A percentile compares a stretch with the other conserved stretches of the same genome.
phyloP scores from a whole-genome alignment of 495 filamentous ascomycete genomes.

The Talaromyces wortmannii region DNA sequence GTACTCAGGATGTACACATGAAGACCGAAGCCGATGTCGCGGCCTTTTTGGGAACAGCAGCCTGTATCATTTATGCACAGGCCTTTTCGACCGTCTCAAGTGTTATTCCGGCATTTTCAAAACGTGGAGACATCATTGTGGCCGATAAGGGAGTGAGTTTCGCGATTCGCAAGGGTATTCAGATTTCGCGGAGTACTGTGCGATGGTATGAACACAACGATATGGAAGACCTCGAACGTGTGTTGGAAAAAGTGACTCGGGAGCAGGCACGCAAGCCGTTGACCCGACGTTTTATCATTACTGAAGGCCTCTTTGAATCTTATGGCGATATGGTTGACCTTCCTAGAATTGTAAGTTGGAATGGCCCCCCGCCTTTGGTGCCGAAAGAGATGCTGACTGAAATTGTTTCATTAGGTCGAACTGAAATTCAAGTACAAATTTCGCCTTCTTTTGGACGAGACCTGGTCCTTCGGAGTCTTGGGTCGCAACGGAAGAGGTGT shows the following conservation, averaged over 20 bases:
- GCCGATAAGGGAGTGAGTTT: slow-evolving; percentile 94
- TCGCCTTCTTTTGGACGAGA: slow-evolving; percentile 94
- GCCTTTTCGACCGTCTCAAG: slow-evolving; percentile 90
- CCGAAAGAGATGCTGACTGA: too few species aligned
- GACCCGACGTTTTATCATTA: slow-evolving; percentile 92
- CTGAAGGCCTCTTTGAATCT: slow-evolving; percentile 90
- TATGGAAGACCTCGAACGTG: slow-evolving; percentile 83
- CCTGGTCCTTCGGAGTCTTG: slow-evolving; percentile 91
- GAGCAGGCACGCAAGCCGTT: slow-evolving; percentile 84
- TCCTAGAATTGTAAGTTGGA: slow-evolving; percentile 65
- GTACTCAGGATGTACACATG: slow-evolving; percentile 97
- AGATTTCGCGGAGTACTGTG: slow-evolving; percentile 85
- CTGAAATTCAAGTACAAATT: slow-evolving; percentile 94
- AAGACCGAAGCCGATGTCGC: slow-evolving; percentile 94
- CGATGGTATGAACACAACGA: slow-evolving; percentile 96
- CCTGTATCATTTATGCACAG: slow-evolving; percentile 91
- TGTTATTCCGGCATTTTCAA: slow-evolving; percentile 93
- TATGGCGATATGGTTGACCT: slow-evolving; percentile 80
- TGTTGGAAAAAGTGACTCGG: slow-evolving; percentile 76
- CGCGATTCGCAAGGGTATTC: slow-evolving; percentile 87
- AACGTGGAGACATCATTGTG: slow-evolving; percentile 95
- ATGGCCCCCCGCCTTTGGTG: background rate
- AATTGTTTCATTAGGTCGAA: slow-evolving; percentile 55
- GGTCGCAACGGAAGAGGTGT: slow-evolving; percentile 85
- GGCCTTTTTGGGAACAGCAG: slow-evolving; percentile 73